phyloP scores from a whole-genome alignment of 108 stramenopile species.

The Fistulifera solaris region DNA sequence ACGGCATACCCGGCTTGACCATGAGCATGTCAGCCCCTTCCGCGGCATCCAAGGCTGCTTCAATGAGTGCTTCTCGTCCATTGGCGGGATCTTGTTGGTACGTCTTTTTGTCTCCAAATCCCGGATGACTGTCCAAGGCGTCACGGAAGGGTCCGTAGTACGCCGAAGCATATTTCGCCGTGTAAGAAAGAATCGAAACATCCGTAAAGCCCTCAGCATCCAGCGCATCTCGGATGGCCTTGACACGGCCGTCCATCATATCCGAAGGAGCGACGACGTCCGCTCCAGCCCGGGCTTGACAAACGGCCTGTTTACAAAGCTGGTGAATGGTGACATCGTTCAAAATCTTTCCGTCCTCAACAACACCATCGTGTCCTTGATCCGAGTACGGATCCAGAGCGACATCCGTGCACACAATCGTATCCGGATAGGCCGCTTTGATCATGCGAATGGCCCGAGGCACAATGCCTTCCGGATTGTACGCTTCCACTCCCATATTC shows the following conservation, averaged over 20 bases:
- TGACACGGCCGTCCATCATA: slow-evolving; percentile 98
- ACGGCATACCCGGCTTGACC: slow-evolving; percentile 99
- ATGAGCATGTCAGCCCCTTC: slow-evolving; percentile 99
- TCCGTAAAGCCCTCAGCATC: slow-evolving; percentile 98
- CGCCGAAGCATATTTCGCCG: slow-evolving; percentile 97
- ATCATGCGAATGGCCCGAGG: slow-evolving; percentile 92
- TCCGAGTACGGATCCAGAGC: slow-evolving; percentile 97
- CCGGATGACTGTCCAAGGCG: slow-evolving; percentile 92
- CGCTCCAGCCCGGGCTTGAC: slow-evolving; percentile 92
- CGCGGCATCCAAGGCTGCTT: slow-evolving; percentile 90
- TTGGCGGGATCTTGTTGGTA: slow-evolving; percentile 99
- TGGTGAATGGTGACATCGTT: slow-evolving; percentile 97
- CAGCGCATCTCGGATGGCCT: slow-evolving; percentile 94
- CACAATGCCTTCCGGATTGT: slow-evolving; percentile 95
- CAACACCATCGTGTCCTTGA: slow-evolving; percentile 98
- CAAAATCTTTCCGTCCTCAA: slow-evolving; percentile 89
- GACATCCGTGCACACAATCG: slow-evolving; percentile 90
- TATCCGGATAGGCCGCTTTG: slow-evolving; percentile 86
- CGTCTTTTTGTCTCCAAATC: slow-evolving; percentile 96
- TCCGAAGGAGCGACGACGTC: slow-evolving; percentile 96
- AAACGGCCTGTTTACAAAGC: slow-evolving; percentile 95
- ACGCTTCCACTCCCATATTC: slow-evolving; percentile 90
- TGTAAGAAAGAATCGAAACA: slow-evolving; percentile 97
- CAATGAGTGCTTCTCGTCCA: slow-evolving; percentile 90
- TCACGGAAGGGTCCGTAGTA: slow-evolving; percentile 99